phyloP scores from a whole-genome alignment of 495 filamentous ascomycete species.

The Podospora bellae-mahoneyi region DNA sequence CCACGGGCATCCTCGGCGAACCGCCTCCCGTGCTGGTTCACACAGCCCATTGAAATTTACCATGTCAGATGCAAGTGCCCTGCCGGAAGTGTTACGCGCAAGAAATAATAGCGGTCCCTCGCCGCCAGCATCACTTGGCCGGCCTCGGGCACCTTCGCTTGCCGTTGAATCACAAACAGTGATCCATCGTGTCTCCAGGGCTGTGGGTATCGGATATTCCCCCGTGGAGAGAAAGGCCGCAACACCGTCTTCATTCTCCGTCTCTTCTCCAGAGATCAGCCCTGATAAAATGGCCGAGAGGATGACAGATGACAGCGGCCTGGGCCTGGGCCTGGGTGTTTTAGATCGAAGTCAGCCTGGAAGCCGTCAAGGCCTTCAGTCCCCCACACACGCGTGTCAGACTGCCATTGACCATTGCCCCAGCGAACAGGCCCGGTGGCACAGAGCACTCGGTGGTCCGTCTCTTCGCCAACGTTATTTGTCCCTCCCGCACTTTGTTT shows the following conservation, averaged over 20 bases:
- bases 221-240: background rate
- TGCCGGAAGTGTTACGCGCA: conserved; percentile 40
- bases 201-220: background rate
- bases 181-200: background rate
- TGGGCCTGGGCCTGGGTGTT: background rate
- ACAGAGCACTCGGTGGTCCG: conserved; percentile 18
- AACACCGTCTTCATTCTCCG: background rate
- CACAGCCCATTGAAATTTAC: conserved; percentile 25
- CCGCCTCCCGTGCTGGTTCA: conserved; percentile 23
- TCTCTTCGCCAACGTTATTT: conserved; percentile 14
- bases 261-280: background rate
- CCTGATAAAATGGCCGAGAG: background rate
- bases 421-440: conserved; percentile 4
- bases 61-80: conserved; percentile 29
- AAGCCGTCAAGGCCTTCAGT: background rate
- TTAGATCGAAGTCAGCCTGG: background rate
- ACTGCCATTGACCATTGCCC: background rate
- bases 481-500: conserved; percentile 2
- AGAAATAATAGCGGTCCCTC: conserved; percentile 21
- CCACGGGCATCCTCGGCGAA: conserved; percentile 24
- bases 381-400: background rate
- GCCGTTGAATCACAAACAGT: background rate
- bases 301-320: background rate
- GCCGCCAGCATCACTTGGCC: background rate
- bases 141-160: background rate